Evolutionary conservation across 306 rosid genomes (phyloP), one percentile per base, ranked within the genome.

Genomic region (Cyamopsis tetragonoloba): DNA sequence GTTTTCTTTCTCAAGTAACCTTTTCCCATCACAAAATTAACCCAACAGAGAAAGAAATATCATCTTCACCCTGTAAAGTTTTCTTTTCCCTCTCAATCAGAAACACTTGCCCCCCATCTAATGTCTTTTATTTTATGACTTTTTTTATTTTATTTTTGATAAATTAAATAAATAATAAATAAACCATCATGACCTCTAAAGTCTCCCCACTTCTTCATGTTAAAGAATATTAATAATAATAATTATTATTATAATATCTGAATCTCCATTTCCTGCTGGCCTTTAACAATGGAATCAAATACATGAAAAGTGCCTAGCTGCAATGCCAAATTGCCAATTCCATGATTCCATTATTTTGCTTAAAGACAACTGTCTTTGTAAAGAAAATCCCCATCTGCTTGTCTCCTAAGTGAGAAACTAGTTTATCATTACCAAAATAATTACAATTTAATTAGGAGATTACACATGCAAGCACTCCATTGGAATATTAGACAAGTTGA

Each of bases 311-410:
- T 18, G 67, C 12, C 70, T 30, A 70, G 48, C 56, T 72, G 63
- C 73, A 72, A 7, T 26, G 31, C 80, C 77, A 37, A 46, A 43
- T 55, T 50, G 14, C 79, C 62, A 48, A 41, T 72, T 76, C 60
- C 28, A 77, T 74, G n/a, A n/a, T n/a, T n/a, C n/a, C 77, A 67
- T 72, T 61, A 65, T 55, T 49, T 70, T n/a, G n/a, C n/a, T 76
- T 76, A 48, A 81, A 81, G 85, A 84, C 95, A 84, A 60, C 87
- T 88, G 88, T 86, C 85, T 80, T 81, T 73, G 66, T 62, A 57
- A 77, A 74, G 78, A 73, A 70, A 81, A 79, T 76, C 72, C 78
- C 69, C 70, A 54, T 77, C 50, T 27, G 14, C 83, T 80, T 86
- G 89, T 83, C 88, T 68, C 85, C 86, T 39, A 72, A 84, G 81